Conservation (phyloP, 441 rosid genomes). For the Hura crepitans region DNA sequence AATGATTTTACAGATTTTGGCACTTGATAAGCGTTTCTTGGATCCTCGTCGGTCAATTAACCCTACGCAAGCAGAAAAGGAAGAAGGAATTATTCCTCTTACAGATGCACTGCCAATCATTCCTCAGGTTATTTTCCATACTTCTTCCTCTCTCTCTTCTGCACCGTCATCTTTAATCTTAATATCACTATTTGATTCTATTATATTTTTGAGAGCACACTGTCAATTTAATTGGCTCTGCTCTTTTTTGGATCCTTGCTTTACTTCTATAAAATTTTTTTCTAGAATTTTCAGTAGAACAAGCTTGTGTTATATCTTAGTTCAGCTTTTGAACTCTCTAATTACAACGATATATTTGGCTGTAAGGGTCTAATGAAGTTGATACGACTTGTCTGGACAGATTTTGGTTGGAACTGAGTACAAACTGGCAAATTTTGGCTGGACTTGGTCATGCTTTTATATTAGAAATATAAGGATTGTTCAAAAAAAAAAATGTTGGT, state of each 20-base stretch:
- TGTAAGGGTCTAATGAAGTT: not conserved
- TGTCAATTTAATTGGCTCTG: not conserved
- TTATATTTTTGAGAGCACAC: not conserved
- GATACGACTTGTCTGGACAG: not conserved
- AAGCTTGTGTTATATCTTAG: not conserved
- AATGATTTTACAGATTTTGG: conserved; percentile 61
- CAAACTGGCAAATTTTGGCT: not conserved
- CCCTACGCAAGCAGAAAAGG: conserved; percentile 94
- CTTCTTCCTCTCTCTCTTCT: conserved; percentile 1
- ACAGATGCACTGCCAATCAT: conserved; percentile 87
- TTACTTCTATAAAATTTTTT: not conserved
- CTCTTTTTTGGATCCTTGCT: not conserved
- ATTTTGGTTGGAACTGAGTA: not conserved
- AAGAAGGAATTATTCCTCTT: conserved; percentile 93
- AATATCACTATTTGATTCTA: not conserved
- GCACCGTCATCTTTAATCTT: not conserved
- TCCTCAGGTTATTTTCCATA: conserved; percentile 64
- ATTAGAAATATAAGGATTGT: not conserved
- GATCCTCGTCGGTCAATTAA: conserved; percentile 91
- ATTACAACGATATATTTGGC: not conserved
- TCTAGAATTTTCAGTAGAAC: not conserved
- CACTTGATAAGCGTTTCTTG: conserved; percentile 91
- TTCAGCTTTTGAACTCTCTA: not conserved
- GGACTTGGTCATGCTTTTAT: not conserved
- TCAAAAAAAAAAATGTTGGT: not conserved